Evolutionary conservation across 768 basidiomycete species (phyloP), one percentile per base, ranked within the genome.

Genomic region (Dacryopinax spathularia): DNA sequence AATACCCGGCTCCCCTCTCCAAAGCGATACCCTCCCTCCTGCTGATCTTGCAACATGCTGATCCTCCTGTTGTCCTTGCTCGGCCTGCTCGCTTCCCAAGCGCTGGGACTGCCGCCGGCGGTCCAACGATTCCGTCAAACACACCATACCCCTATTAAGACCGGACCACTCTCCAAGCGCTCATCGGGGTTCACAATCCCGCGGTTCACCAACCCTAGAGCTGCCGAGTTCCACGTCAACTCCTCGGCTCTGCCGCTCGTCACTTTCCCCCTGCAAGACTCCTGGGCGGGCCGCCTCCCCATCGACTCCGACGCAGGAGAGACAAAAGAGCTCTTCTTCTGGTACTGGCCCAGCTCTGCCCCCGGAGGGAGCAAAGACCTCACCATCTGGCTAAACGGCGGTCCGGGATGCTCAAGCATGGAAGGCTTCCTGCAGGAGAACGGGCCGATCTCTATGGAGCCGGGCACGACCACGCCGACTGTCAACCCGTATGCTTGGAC

Each of bases 271-370:
- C 60, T 64, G 33, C 60, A 33, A 4, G 2, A 33, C 29, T 15
- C 33, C 3, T 64, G 63, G 63, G 34, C 60, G 5, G 63, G 63
- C 18, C 34, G 61, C 6, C 62, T 64, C 16, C 63, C 63, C 20
- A 25, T 61, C 31, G 22, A 20, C 61, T 34, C 20, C n/a, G 31
- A 18, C 33, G 18, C 36, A 10, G 5, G 60, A n/a, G 63, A 61
- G 60, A 61, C 60, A n/a, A 34, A 60, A 60, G 41, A 64, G n/a
- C 61, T 64, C 3, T 64, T 61, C 60, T 64, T 64, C 34, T 64
- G 63, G 63, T 44, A 63, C 43, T 37, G 34, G 33, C 34, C 33
- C 27, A 62, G 41, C 37, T 31, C 62, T 5, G 27, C 62, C 31
- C 2, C 3, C 18, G 33, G 43, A 10, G 25, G 37, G 13, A 59